Evolutionary conservation across 495 filamentous ascomycete species (phyloP), one percentile per base, ranked within the genome.

Genomic region (Penicillium tannophilum): DNA sequence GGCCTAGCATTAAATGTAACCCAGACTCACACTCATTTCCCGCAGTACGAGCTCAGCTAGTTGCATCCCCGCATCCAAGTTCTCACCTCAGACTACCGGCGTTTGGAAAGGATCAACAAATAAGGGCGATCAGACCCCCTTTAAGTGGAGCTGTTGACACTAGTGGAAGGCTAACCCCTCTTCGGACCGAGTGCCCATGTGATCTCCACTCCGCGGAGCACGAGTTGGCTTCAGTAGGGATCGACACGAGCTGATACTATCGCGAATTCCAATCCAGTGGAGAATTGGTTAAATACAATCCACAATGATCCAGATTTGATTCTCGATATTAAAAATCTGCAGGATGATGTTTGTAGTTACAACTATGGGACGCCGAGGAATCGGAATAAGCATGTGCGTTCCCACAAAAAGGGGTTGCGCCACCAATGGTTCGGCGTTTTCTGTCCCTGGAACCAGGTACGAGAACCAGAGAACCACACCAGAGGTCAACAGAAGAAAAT

Each of bases 51-150:
- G 47, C 23, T 28, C 36, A 28, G 30, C 24, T 17, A 36, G 54
- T 49, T 14, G 28, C 46, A 58, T 50, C 61, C 62, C 64, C 64
- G 64, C 55, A 61, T 59, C 35, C 31, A 43, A 50, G 30, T 47
- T 59, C 52, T 59, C 39, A 51, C 54, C 50, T 54, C 61, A 23
- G 57, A 65, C 49, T 16, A 26, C 43, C 30, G 10, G 6, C 0
- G 36, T 52, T 26, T 10, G 53, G 31, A 16, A 59, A 52, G 35
- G 60, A 59, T 62, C 59, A 33, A 1, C 36, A 44, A 28, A 7
- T 4, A 28, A 30, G 30, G 58, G 45, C 42, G 61, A 56, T 63
- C 56, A 31, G 36, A 58, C 47, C 53, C 35, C 43, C 52, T 52
- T 49, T 46, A n/a, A 14, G 53, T 35, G 12, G 6, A 3, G 4